Conservation (phyloP, 805 yeast genomes). For the Naumovozyma dairenensis region DNA sequence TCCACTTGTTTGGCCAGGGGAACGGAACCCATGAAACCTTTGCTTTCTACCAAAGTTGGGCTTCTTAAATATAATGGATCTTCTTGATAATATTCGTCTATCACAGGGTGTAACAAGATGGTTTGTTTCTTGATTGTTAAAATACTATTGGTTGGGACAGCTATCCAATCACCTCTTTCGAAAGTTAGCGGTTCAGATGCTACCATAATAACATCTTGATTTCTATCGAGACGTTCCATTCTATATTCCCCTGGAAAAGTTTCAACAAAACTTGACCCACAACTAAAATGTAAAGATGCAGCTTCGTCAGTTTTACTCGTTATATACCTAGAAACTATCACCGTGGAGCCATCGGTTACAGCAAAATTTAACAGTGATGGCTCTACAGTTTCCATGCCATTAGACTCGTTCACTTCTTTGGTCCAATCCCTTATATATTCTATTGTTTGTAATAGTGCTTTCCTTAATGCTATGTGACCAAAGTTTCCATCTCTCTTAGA, state of each 20-base stretch:
- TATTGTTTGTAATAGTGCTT: conserved; percentile 66
- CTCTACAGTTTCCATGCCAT: conserved; percentile 27
- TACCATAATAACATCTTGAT: conserved; percentile 91
- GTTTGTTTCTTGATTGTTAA: conserved; percentile 77
- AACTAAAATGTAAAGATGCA: conserved; percentile 87
- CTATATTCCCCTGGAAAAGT: conserved; percentile 84
- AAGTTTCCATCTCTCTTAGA: conserved; percentile 34
- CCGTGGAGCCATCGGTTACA: conserved; percentile 82
- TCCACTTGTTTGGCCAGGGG: conserved; percentile 51
- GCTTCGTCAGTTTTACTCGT: conserved; percentile 90
- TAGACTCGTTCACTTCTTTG: conserved; percentile 35
- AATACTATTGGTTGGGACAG: conserved; percentile 87
- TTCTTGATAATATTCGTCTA: conserved; percentile 76
- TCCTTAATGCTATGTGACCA: conserved; percentile 48
- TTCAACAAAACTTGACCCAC: conserved; percentile 87
- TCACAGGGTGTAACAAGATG: conserved; percentile 80
- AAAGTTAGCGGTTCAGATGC: conserved; percentile 95
- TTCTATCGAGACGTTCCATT: conserved; percentile 88
- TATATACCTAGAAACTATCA: conserved; percentile 80
- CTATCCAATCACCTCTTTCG: conserved; percentile 95
- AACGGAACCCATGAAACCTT: conserved; percentile 88
- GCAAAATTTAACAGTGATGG: conserved; percentile 91
- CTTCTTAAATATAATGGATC: conserved; percentile 63
- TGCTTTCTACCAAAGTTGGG: conserved; percentile 73
- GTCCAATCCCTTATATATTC: conserved; percentile 75